Conservation (phyloP, 352 stramenopile genomes). For the Globisporangium cystogenes region DNA sequence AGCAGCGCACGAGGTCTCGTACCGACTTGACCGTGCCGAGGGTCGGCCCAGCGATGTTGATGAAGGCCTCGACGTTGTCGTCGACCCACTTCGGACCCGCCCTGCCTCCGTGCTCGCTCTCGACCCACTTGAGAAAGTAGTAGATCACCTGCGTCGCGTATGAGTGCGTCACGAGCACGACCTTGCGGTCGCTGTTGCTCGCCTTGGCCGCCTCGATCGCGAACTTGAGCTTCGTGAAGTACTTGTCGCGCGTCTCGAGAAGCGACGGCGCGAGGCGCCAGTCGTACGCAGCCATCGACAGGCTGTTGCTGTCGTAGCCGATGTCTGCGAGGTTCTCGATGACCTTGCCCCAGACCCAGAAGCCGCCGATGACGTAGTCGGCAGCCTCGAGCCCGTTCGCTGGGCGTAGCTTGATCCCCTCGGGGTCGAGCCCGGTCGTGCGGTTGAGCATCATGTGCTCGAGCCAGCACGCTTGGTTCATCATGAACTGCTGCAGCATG, state of each 20-base stretch:
- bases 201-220: constrained; percentile 88
- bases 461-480: constrained; percentile 90
- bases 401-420: constrained; percentile 67
- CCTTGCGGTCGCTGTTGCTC: constrained; percentile 70
- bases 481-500: constrained; percentile 88
- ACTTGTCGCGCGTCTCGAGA: constrained; percentile 74
- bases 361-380: constrained; percentile 93
- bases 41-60: constrained; percentile 93
- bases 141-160: constrained; percentile 91
- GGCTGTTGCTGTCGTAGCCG: constrained; percentile 90
- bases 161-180: constrained; percentile 91
- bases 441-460: constrained; percentile 91
- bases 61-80: constrained; percentile 85
- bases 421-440: constrained; percentile 85
- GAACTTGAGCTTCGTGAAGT: constrained; percentile 93
- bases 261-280: constrained; percentile 73
- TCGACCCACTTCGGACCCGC: constrained; percentile 91
- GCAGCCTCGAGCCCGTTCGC: constrained; percentile 89
- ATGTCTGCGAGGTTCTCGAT: constrained; percentile 90
- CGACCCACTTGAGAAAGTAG: constrained; percentile 96
- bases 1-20: background rate
- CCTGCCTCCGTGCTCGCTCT: constrained; percentile 75
- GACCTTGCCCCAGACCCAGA: constrained; percentile 94
- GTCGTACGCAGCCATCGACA: constrained; percentile 88
- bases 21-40: constrained; percentile 89